A percentile compares a stretch with the other conserved stretches of the same genome.
phyloP scores from a whole-genome alignment of 805 yeast species.

The Yarrowia sp. region DNA sequence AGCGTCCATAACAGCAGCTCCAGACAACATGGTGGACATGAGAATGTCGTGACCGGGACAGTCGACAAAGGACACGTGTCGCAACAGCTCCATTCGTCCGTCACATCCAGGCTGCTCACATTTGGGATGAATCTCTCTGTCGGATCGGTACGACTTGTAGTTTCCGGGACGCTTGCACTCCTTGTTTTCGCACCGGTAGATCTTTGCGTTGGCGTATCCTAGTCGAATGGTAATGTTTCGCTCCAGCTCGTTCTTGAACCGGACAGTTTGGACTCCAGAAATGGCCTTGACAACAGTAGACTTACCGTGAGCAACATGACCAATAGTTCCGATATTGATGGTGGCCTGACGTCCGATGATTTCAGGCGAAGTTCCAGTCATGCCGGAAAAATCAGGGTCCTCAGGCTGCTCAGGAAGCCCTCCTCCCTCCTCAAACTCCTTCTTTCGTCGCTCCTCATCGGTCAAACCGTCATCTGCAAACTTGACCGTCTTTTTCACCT shows the following conservation, averaged over 20 bases:
- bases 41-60: constrained; percentile 99
- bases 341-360: constrained; percentile 97
- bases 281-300: constrained; percentile 92
- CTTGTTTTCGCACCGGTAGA: constrained; percentile 85
- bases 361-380: constrained; percentile 90
- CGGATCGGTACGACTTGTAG: constrained; percentile 90
- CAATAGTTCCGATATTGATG: constrained; percentile 95
- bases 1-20: constrained; percentile 99
- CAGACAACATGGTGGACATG: constrained; percentile 99
- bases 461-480: constrained; percentile 67
- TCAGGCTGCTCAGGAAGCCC: constrained; percentile 96
- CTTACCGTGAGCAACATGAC: constrained; percentile 95
- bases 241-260: constrained; percentile 98
- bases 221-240: constrained; percentile 97
- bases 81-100: constrained; percentile 85
- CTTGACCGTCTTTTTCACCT: constrained; percentile 69
- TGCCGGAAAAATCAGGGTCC: constrained; percentile 72
- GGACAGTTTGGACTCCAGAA: constrained; percentile 97
- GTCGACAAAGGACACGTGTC: constrained; percentile 98
- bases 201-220: constrained; percentile 98
- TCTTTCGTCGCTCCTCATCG: constrained; percentile 72
- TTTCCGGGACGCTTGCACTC: constrained; percentile 91
- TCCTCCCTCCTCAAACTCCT: constrained; percentile 96
- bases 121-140: constrained; percentile 90
- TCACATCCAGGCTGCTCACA: constrained; percentile 83